A percentile compares a stretch with the other conserved stretches of the same genome.
phyloP scores from a whole-genome alignment of 225 moss, liverwort and hornwort species.

The Sphagnum tenellum region DNA sequence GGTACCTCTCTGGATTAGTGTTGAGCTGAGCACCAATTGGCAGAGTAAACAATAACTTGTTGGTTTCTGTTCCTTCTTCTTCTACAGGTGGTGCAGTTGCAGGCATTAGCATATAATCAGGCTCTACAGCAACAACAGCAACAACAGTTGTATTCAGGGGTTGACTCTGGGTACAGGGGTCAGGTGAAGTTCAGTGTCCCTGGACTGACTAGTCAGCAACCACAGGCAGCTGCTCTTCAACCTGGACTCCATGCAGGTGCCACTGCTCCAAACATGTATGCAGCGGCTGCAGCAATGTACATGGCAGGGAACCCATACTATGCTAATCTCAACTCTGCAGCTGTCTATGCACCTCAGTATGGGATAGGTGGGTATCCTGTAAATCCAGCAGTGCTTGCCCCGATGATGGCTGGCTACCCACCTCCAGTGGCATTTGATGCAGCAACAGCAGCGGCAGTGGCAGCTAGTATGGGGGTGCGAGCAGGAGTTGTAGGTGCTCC shows the following conservation, averaged over 20 bases:
- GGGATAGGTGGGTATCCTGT: slow-evolving; percentile 78
- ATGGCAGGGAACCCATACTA: slow-evolving; percentile 90
- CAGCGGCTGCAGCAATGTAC: slow-evolving; percentile 68
- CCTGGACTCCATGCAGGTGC: slow-evolving; percentile 47
- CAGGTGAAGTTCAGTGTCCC: slow-evolving; percentile 69
- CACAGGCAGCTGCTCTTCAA: slow-evolving; percentile 45
- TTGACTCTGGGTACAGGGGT: slow-evolving; percentile 64
- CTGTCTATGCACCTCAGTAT: slow-evolving; percentile 76
- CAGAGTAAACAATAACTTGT: no score
- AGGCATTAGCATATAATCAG: slow-evolving; percentile 81
- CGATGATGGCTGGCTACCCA: slow-evolving; percentile 84
- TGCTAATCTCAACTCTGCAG: slow-evolving; percentile 55
- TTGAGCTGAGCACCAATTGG: no score
- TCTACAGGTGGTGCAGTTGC: slow-evolving; percentile 1
- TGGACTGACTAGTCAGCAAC: slow-evolving; percentile 38
- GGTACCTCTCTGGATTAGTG: no score
- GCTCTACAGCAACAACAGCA: slow-evolving; percentile 59
- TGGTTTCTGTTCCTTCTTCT: no score
- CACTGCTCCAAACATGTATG: slow-evolving; percentile 63
- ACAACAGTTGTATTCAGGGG: slow-evolving; percentile 61
- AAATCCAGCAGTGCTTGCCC: slow-evolving; percentile 70
- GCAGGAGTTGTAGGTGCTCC: slow-evolving; percentile 63
- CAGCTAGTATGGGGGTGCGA: slow-evolving; percentile 77
- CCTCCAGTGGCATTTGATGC: slow-evolving; percentile 56
- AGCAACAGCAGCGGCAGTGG: slow-evolving; percentile 75